Conservation (phyloP, 192 early-diverging fungal species). For the Backusella circina region DNA sequence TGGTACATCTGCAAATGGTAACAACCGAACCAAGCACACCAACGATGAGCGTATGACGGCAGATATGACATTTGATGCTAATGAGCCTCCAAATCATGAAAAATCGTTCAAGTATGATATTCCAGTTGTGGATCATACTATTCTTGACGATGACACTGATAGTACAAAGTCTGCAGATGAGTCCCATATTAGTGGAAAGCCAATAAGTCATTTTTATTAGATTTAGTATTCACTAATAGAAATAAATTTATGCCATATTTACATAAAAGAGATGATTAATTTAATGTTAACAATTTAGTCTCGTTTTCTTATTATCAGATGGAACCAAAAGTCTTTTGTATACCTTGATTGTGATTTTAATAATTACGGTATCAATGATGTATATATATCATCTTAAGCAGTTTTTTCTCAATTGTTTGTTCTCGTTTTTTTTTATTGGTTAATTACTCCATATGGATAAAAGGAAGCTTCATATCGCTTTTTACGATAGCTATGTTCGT, state of each 20-base stretch:
- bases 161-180: background rate
- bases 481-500: no score
- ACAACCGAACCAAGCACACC: background rate
- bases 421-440: no score
- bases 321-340: no score
- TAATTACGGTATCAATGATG: no score
- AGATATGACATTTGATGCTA: constrained; percentile 24
- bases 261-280: no score
- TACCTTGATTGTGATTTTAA: no score
- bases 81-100: background rate
- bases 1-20: background rate
- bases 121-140: background rate
- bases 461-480: no score
- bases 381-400: no score
- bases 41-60: constrained; percentile 10
- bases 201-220: background rate
- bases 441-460: no score
- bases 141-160: background rate
- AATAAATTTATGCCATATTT: background rate
- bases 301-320: no score
- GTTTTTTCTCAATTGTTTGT: no score
- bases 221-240: background rate
- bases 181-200: background rate
- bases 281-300: no score
- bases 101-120: background rate